Conservation (phyloP, 2,329 filamentous ascomycete genomes). For the Incumbomyces delicatus region DNA sequence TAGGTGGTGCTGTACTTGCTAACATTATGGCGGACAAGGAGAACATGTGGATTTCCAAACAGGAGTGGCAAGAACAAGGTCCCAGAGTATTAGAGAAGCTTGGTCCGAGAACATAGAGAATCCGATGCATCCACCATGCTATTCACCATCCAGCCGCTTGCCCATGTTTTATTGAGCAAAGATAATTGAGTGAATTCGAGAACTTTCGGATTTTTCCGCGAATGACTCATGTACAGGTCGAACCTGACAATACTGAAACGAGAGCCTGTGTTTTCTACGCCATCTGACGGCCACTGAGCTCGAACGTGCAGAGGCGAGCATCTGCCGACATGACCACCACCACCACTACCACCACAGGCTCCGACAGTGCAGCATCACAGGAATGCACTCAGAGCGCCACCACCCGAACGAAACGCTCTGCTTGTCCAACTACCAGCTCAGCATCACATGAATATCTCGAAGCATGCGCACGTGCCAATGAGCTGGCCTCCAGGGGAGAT, state of each 20-base stretch:
- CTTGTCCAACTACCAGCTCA: neutral
- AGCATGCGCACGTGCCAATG: slow-evolving; percentile 2
- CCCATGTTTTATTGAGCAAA: no score
- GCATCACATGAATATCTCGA: neutral
- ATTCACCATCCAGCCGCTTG: no score
- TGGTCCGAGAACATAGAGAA: slow-evolving; percentile 54
- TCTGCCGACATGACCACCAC: no score
- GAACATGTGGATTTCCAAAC: slow-evolving; percentile 96
- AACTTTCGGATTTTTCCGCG: no score
- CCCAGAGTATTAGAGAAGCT: slow-evolving; percentile 78
- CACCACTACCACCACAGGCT: no score
- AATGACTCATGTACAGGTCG: no score
- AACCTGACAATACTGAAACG: no score
- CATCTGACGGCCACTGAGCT: no score
- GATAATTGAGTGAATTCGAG: no score
- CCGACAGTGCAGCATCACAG: neutral
- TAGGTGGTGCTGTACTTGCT: slow-evolving; percentile 89
- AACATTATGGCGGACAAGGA: slow-evolving; percentile 99
- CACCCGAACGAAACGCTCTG: neutral
- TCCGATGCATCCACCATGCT: neutral
- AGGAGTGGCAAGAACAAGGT: slow-evolving; percentile 94
- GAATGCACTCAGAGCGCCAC: neutral
- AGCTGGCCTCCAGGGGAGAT: neutral
- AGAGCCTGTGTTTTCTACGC: no score
- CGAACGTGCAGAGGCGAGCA: no score